Base-by-base conservation (phyloP, 1,139 yeast genomes). In the Geotrichum klebahnii region DNA sequence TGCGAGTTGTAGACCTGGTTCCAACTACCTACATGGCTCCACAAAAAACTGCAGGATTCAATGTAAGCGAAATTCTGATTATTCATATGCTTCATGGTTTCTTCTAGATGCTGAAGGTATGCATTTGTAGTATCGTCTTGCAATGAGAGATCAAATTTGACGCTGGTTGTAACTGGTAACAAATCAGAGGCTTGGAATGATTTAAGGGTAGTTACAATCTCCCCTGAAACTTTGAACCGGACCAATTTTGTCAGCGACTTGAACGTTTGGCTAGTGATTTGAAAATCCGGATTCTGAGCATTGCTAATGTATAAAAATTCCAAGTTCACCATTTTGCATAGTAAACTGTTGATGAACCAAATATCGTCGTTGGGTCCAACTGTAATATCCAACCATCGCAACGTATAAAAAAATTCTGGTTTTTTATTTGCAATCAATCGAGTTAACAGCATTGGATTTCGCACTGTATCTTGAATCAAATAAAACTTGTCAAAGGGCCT, bases 11-110 rank as follows among this genome's bases (percentile, higher is more conserved):
- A 44, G 2, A 44, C 35, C 14, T 36, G 41, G 36, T 44, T 44
- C 47, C 47, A 44, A 28, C 47, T 44, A 5, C 42, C 41, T 23
- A 44, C 35, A 31, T 44, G 47, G 29, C 41, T 44, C 47, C 47
- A 44, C 23, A 44, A 29, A 19, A 44, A 44, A 22, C 47, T 44
- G 28, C 47, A 36, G 22, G 47, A 44, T 14, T 29, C 28, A 35
- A 44, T 16, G 22, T 44, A 35, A 3, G 22, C 34, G 26, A 43
- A 43, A 3, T 23, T 23, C 8, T 33, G 38, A n/a, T 14, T 20
- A 5, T 35, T 19, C 47, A 44, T 44, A 20, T 20, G 26, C 29
- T 22, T 29, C 22, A 37, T 35, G 3, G 24, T 20, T 28, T 35
- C 41, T 34, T 44, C 47, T 10, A 44, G 28, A 8, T 19, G 20